phyloP scores from a whole-genome alignment of 1,284 basidiomycete genomes.

The Porodaedalea pini region DNA sequence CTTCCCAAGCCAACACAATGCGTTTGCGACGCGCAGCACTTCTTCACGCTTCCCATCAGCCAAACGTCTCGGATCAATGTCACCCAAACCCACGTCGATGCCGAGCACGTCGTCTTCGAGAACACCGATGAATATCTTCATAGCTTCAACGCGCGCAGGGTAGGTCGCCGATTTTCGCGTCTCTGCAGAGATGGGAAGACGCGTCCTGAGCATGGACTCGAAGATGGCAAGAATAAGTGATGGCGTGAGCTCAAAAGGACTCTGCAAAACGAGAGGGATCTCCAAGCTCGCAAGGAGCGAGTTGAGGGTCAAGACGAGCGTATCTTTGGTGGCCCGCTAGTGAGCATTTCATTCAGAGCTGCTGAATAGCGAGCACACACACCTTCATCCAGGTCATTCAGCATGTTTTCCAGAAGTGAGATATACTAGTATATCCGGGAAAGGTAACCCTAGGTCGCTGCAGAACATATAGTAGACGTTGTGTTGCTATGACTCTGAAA shows the following conservation, averaged over 20 bases:
- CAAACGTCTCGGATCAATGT: conserved; percentile 58
- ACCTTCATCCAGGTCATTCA: not conserved
- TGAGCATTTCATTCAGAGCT: not conserved
- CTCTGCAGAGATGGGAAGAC: conserved; percentile 42
- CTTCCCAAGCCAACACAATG: conserved; percentile 62
- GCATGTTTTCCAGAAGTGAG: not conserved
- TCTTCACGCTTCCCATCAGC: conserved; percentile 62
- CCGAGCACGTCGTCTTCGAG: conserved; percentile 64
- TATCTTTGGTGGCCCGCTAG: conserved; percentile 11
- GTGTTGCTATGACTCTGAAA: too few species aligned
- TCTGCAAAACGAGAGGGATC: conserved; percentile 51
- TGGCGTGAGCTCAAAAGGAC: conserved; percentile 68
- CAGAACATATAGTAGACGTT: not conserved
- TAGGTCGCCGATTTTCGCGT: conserved; percentile 40
- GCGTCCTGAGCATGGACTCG: conserved; percentile 50
- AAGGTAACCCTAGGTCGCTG: not conserved
- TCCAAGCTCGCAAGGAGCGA: conserved; percentile 46
- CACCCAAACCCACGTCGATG: conserved; percentile 55
- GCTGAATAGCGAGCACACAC: not conserved
- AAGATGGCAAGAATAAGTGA: conserved; percentile 63
- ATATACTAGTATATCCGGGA: too few species aligned
- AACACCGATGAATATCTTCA: conserved; percentile 76
- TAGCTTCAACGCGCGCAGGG: conserved; percentile 48
- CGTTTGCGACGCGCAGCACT: conserved; percentile 55
- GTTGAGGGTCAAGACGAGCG: conserved; percentile 36